Evolutionary conservation across 306 rosid species (phyloP), one percentile per base, ranked within the genome.

Genomic region (Alnus rubra): DNA sequence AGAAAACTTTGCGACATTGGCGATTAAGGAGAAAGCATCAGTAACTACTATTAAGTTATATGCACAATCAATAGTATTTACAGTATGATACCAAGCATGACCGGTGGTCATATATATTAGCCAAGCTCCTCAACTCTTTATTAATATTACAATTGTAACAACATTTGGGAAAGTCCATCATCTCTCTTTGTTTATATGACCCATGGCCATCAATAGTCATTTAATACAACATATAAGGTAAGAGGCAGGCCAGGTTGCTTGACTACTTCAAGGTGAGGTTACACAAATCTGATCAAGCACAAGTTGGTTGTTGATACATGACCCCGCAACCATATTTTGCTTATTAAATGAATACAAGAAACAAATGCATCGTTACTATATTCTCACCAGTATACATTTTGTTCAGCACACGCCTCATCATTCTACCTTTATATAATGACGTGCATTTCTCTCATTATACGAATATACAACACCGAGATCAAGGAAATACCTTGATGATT

Each of bases 291-390:
- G 30, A 44, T 68, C 31, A 39, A 39, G 15, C 1, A 42, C 50
- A 68, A 42, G 72, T 67, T 35, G 39, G 3, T 2, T 5, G 42
- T 37, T 30, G 31, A 67, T n/a, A 9, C 51, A 42, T 42, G 51
- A 68, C 15, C 72, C 51, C 42, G 15, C 12, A 68, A 11, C 2
- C 2, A 42, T 42, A 42, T 42, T 42, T 68, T 4, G 10, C 4
- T 68, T 68, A 68, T 39, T 42, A 42, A 68, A 68, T 35, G 72
- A 18, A 68, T 42, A 42, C 51, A 68, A 42, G 28, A 68, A 68
- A 8, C 72, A 42, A 42, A 68, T 68, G 72, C 72, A 68, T 9
- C 72, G n/a, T 16, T 37, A 68, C 72, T 68, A 18, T 45, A 42
- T 68, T 68, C 51, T 18, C 52, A 42, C 9, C 31, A 42, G 39